Evolutionary conservation across 148 eudicot species (phyloP), one percentile per base, ranked within the genome.

Genomic region (Vaccinium vitisidaea): DNA sequence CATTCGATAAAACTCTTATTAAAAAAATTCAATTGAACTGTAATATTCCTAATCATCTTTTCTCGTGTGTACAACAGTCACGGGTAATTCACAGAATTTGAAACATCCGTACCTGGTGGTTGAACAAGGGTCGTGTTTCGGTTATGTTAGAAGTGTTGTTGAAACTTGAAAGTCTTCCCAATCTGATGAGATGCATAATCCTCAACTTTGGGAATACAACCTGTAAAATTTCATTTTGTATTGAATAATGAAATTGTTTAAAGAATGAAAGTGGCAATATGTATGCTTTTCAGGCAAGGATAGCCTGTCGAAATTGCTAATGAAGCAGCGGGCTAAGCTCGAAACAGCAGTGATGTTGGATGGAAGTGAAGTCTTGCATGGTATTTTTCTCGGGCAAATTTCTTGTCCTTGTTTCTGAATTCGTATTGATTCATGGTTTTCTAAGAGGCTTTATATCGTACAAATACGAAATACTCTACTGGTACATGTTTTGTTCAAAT

Each of bases 121-220:
- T 58, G 23, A 58, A 58, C 23, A 58, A 58, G 65, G 65, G 65
- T 5, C 8, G 65, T 19, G 65, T 19, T 58, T 58, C 23, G 8
- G n/a, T 18, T 58, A 18, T 58, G 15, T 3, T 55, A 55, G 19
- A 55, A 55, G 18, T 55, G 59, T 55, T 0, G 59, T 15, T 55
- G 59, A 55, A 55, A 14, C 19, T 55, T 55, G 19, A 2, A 55
- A 55, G 19, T 55, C 19, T 55, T 55, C 1, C 19, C 5, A 55
- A 15, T 0, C 1, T 0, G 0, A 4, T 0, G 59, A 55, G 59
- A 1, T 0, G 0, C 19, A 15, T 6, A 15, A 2, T 5, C 55
- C 15, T 12, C 3, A 69, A 16, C 11, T 69, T 0, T 27, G 75
- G 75, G 75, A 69, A 69, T 70, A 0, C 43, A 27, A 70, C 43